Percentiles rank a stretch among this genome's conserved stretches.
phyloP scores from a whole-genome alignment of 768 basidiomycete genomes.

The Vararia minispora region DNA sequence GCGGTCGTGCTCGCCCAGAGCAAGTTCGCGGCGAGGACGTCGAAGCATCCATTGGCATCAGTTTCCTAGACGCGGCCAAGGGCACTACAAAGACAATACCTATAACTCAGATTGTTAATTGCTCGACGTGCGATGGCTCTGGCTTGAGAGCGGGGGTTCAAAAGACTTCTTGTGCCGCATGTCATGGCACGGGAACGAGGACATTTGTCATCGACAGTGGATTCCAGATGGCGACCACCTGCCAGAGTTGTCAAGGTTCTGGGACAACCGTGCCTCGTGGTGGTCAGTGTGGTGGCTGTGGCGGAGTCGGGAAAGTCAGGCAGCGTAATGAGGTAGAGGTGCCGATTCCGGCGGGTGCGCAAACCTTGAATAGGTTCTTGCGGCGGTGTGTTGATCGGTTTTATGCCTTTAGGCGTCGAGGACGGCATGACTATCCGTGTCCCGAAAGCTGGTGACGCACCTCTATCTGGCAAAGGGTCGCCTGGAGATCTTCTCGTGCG shows the following conservation, averaged over 20 bases:
- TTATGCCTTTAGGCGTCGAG: constrained; percentile 58
- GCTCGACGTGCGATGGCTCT: constrained; percentile 71
- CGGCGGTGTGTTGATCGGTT: too few species aligned
- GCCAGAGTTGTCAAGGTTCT: constrained; percentile 67
- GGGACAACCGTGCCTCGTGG: constrained; percentile 73
- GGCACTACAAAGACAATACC: constrained; percentile 69
- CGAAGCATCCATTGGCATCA: constrained; percentile 62
- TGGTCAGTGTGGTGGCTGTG: constrained; percentile 70
- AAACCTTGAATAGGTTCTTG: neutral
- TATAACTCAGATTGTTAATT: constrained; percentile 74
- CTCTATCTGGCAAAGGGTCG: constrained; percentile 65
- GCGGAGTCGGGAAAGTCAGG: constrained; percentile 82
- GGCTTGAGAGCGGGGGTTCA: constrained; percentile 85
- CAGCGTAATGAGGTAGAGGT: constrained; percentile 68
- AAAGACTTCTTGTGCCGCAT: constrained; percentile 65
- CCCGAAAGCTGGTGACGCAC: constrained; percentile 72
- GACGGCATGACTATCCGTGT: constrained; percentile 89
- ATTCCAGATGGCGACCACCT: constrained; percentile 95
- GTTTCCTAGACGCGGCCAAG: constrained; percentile 93
- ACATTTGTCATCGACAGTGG: constrained; percentile 88
- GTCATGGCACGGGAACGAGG: constrained; percentile 78
- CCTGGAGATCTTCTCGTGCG: constrained; percentile 83
- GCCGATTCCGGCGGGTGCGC: constrained; percentile 76
- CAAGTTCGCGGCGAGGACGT: constrained; percentile 65
- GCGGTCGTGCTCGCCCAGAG: constrained; percentile 29